Conservation (phyloP, 202 grass and related monocot genomes). For the Carex sylvatica region DNA sequence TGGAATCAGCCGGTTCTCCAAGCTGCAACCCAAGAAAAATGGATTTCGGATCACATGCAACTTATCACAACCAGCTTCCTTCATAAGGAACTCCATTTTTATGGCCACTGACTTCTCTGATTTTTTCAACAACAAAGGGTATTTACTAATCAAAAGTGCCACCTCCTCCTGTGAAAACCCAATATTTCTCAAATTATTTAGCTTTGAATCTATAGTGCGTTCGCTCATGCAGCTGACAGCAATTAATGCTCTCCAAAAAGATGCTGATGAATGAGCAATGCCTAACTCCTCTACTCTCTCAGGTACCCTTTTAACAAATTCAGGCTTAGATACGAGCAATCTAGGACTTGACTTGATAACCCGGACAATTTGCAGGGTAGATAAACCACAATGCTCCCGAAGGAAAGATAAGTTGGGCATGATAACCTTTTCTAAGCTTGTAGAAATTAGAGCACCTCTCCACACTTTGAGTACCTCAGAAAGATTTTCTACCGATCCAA, state of each 20-base stretch:
- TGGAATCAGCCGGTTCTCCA: slow-evolving; percentile 35
- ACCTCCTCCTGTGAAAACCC: slow-evolving; percentile 28
- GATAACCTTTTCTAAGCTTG: slow-evolving; percentile 21
- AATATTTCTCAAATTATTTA: slow-evolving; percentile 14
- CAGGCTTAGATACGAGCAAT: slow-evolving; percentile 19
- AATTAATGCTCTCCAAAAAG: slow-evolving; percentile 16
- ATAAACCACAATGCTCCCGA: not conserved
- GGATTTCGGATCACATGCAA: slow-evolving; percentile 12
- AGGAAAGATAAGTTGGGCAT: slow-evolving; percentile 29
- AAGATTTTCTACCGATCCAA: slow-evolving; percentile 35
- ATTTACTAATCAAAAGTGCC: not conserved
- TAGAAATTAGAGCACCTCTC: not conserved
- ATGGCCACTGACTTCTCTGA: not conserved
- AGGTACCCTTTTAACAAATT: not conserved
- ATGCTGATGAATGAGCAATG: not conserved
- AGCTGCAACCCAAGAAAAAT: slow-evolving; percentile 19
- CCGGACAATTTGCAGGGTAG: not conserved
- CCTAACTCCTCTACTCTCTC: slow-evolving; percentile 28
- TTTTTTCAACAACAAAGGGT: not conserved
- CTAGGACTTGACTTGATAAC: not conserved
- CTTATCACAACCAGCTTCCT: slow-evolving; percentile 19
- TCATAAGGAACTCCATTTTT: slow-evolving; percentile 27
- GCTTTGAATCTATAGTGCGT: not conserved
- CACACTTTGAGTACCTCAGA: not conserved
- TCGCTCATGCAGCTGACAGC: not conserved